Percentiles rank a stretch among this genome's conserved stretches.
Conservation (phyloP, 1,139 yeast genomes). For the Lipomyces yarrowii region DNA sequence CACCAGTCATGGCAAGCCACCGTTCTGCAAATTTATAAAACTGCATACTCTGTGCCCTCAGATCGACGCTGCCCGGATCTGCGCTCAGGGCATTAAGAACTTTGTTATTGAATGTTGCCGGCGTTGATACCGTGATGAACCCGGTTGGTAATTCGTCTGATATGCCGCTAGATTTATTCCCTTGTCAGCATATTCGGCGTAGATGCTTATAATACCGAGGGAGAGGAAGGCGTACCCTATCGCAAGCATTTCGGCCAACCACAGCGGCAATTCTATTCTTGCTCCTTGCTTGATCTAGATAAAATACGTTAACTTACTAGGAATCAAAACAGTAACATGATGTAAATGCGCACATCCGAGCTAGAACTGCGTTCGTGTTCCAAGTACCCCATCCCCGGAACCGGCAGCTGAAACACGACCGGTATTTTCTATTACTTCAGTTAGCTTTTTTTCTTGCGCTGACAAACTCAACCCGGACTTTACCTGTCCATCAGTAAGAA, state of each 20-base stretch:
- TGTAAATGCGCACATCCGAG: slow-evolving; percentile 16
- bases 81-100: slow-evolving; percentile 83
- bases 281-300: slow-evolving; percentile 57
- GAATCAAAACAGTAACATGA: background rate
- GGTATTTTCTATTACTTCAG: slow-evolving; percentile 58
- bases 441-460: slow-evolving; percentile 15
- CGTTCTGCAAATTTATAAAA: slow-evolving; percentile 69
- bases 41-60: slow-evolving; percentile 66
- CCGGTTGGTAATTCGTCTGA: slow-evolving; percentile 50
- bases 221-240: slow-evolving; percentile 43
- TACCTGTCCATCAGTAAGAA: slow-evolving; percentile 68
- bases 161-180: slow-evolving; percentile 35
- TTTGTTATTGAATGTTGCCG: slow-evolving; percentile 63
- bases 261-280: slow-evolving; percentile 77
- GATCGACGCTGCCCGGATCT: slow-evolving; percentile 65
- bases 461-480: slow-evolving; percentile 31
- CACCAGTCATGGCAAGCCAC: slow-evolving; percentile 73
- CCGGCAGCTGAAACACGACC: slow-evolving; percentile 71
- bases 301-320: background rate
- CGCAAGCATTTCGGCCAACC: slow-evolving; percentile 86
- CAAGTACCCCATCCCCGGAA: slow-evolving; percentile 86
- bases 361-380: slow-evolving; percentile 51
- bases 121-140: slow-evolving; percentile 69
- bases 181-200: background rate
- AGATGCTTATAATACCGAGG: background rate